phyloP scores from a whole-genome alignment of 768 basidiomycete species.

The Rhizopogon rudus region DNA sequence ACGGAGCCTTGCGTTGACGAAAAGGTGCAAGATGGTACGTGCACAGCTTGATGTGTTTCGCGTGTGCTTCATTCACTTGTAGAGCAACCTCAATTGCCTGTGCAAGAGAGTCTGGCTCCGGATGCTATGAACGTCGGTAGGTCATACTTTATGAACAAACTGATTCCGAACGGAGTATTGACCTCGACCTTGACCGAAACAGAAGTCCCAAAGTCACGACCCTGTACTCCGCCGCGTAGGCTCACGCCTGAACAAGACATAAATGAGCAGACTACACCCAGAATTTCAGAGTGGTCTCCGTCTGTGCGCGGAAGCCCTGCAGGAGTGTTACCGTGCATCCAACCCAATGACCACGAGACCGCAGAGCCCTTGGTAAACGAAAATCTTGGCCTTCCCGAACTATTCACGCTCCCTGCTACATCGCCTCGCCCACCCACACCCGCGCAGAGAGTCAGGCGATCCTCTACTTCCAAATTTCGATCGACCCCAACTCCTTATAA shows the following conservation, averaged over 20 bases:
- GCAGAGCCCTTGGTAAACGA: constrained; percentile 13
- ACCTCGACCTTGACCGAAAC: background rate
- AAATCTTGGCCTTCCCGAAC: background rate
- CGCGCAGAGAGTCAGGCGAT: constrained; percentile 16
- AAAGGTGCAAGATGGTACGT: background rate
- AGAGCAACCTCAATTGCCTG: background rate
- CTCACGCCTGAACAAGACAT: constrained; percentile 5
- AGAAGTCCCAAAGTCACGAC: background rate
- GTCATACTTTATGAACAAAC: background rate
- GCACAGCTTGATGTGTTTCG: background rate
- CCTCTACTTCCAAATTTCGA: background rate
- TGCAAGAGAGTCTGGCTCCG: background rate
- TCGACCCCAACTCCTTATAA: background rate
- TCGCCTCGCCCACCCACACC: constrained; percentile 23
- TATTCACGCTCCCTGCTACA: constrained; percentile 4
- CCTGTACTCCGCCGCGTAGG: constrained; percentile 3
- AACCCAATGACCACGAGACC: background rate
- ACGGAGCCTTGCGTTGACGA: background rate
- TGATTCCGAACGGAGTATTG: background rate
- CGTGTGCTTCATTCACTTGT: background rate
- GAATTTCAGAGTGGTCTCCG: constrained; percentile 21
- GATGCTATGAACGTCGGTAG: background rate
- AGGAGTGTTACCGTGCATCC: background rate
- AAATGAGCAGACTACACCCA: constrained; percentile 20
- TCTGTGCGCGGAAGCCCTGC: constrained; percentile 18